Base-by-base conservation (phyloP, 495 filamentous ascomycete genomes). In the Penicillium turbatum region DNA sequence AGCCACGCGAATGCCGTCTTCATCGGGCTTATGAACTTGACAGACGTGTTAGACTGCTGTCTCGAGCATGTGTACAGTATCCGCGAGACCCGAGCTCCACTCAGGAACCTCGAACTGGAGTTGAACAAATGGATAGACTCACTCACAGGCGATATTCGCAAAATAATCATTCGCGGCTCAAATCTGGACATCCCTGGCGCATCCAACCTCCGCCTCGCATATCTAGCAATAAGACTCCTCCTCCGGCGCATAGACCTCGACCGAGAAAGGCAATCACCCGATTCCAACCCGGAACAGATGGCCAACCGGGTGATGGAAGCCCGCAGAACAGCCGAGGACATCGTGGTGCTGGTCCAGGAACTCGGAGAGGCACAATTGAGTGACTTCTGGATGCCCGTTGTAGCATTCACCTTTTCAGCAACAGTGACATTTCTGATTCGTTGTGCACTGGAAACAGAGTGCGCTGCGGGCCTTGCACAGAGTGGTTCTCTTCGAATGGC, bases 351-450 rank as follows among this genome's bases (percentile, higher is more conserved):
- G 7, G 54, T 70, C 0, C 68, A 71, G 36, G 68, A 71, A 41
- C 57, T 73, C 1, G 52, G 63, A 8, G 57, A 55, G 2, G 16
- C 47, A 3, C 60, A 68, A 4, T 36, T 68, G 15, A 41, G 51
- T 0, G 70, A 62, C n/a, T 73, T 71, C 17, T 73, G 70, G 70
- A 50, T 70, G n/a, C 65, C 70, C 17, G 60, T 63, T 0, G 55
- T 61, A 12, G 57, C 70, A 0, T 71, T 70, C 21, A 60, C 63
- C 9, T 53, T 71, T 6, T 61, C 65, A 0, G 62, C 66, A 6
- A 61, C 70, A 2, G 59, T 61, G 7, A 71, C 59, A 1, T 73
- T 71, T 31, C 40, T 73, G 16, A 61, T 72, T 36, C 64, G 70
- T 2, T 61, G 61, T 45, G 59, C 57, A 17, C 30, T 66, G 2